Conservation (phyloP, 2,329 filamentous ascomycete genomes). For the Ilyonectria mors-panacis region DNA sequence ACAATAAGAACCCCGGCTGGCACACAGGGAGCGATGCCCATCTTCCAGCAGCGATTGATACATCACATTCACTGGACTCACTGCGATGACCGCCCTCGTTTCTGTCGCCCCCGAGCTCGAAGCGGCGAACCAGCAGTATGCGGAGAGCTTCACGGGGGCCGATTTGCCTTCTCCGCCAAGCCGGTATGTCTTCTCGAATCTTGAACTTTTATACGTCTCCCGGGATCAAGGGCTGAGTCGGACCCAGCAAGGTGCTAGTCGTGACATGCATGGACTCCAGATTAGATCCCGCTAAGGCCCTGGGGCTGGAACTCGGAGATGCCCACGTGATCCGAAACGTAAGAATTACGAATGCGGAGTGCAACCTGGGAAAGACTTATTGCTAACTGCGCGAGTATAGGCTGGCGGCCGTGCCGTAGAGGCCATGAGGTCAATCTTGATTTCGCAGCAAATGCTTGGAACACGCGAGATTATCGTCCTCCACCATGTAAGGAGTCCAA, state of each 20-base stretch:
- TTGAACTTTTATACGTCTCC: not conserved
- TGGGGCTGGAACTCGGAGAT: slow-evolving; percentile 76
- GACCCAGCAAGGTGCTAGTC: slow-evolving; percentile 51
- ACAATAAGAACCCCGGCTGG: slow-evolving; percentile 30
- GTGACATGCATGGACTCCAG: slow-evolving; percentile 90
- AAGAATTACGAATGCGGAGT: slow-evolving; percentile 6
- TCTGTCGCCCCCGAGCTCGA: slow-evolving; percentile 41
- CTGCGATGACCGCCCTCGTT: slow-evolving; percentile 23
- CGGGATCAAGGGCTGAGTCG: slow-evolving; percentile 35
- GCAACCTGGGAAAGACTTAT: slow-evolving; percentile 6
- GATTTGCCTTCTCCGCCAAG: slow-evolving; percentile 43
- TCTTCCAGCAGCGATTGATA: slow-evolving; percentile 24
- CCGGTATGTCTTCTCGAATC: slow-evolving; percentile 34
- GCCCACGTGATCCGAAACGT: slow-evolving; percentile 85
- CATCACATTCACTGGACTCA: slow-evolving; percentile 13
- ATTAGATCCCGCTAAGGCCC: slow-evolving; percentile 76
- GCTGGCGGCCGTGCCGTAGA: slow-evolving; percentile 76
- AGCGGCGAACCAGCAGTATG: slow-evolving; percentile 43
- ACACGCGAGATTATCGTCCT: slow-evolving; percentile 82
- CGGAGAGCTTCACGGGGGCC: slow-evolving; percentile 38
- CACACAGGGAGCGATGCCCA: slow-evolving; percentile 9
- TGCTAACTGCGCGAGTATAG: slow-evolving; percentile 19
- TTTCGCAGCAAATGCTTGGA: slow-evolving; percentile 84
- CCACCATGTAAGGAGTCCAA: slow-evolving; percentile 67
- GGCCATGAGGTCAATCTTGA: slow-evolving; percentile 80